A percentile compares a stretch with the other conserved stretches of the same genome.
phyloP scores from a whole-genome alignment of 2,329 filamentous ascomycete genomes.

The Sphaerulina vaccinii region DNA sequence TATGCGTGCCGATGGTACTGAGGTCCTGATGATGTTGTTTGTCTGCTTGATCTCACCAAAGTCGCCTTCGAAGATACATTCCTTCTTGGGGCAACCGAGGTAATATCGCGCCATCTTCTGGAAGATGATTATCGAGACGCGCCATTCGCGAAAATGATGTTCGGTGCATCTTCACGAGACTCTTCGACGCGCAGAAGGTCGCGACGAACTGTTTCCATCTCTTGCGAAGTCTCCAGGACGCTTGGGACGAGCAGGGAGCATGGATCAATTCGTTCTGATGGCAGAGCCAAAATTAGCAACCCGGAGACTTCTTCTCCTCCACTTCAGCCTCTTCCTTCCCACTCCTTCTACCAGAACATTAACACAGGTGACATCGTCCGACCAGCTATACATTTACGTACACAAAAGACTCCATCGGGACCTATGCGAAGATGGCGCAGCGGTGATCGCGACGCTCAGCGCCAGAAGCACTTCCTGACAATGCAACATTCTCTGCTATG shows the following conservation, averaged over 20 bases:
- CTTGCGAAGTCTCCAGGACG: no score
- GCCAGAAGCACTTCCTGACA: neutral
- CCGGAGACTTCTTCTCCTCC: neutral
- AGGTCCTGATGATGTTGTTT: neutral
- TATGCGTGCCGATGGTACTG: neutral
- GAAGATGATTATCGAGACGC: no score
- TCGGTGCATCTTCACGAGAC: no score
- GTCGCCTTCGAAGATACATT: no score
- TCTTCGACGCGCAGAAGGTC: no score
- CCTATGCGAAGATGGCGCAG: neutral
- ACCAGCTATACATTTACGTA: neutral
- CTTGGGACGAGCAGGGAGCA: no score
- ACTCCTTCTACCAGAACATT: neutral
- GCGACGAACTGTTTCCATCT: no score
- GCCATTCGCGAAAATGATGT: no score
- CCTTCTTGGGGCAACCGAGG: no score
- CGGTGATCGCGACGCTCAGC: neutral
- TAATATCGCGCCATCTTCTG: no score
- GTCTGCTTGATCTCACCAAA: no score
- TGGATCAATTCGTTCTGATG: neutral
- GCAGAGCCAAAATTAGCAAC: neutral
- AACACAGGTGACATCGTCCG: no score
- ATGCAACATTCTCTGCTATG: neutral
- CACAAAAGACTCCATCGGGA: neutral
- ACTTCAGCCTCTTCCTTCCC: neutral